These are phyloP conservation scores for Aspergillus piperis DNA, from an alignment of 2,329 filamentous ascomycete species.

Conservation along the genomic window DNA sequence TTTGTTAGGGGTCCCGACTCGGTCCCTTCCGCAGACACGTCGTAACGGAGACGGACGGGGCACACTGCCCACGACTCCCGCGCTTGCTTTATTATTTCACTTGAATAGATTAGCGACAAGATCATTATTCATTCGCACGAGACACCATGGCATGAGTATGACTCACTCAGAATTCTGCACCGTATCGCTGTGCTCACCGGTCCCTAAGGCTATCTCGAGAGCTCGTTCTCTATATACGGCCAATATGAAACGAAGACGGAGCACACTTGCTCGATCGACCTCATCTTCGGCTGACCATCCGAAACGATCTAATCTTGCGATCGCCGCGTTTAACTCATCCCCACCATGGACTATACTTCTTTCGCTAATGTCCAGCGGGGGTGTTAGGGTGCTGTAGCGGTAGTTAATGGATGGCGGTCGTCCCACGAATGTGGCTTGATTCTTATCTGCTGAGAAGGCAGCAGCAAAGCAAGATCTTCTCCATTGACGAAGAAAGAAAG, in stretches of 20 bases:
- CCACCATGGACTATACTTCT: conserved; percentile 30
- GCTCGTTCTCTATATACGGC: conserved; percentile 33
- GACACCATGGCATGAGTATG: background rate
- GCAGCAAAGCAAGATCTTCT: conserved; percentile 45
- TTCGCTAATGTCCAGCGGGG: conserved; percentile 38
- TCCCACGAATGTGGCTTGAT: conserved; percentile 53
- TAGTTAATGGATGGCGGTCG: conserved; percentile 51
- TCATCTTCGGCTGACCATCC: conserved; percentile 30
- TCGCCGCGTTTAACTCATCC: conserved; percentile 25
- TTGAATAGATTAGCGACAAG: conserved; percentile 5
- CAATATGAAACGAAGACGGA: conserved; percentile 31
- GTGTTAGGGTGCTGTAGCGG: conserved; percentile 44
- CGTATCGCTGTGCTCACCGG: conserved; percentile 24
- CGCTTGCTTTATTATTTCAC: conserved; percentile 30
- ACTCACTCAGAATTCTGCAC: conserved; percentile 31
- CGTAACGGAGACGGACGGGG: conserved; percentile 31
- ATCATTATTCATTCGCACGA: background rate
- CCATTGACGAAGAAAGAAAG: conserved; percentile 46
- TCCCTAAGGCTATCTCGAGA: conserved; percentile 35
- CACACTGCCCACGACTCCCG: conserved; percentile 27
- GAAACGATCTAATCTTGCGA: conserved; percentile 27
- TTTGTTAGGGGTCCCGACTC: conserved; percentile 17
- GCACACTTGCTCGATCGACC: conserved; percentile 22
- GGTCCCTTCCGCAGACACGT: conserved; percentile 14
- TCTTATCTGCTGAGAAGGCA: conserved; percentile 51